Percentiles rank a stretch among this genome's conserved stretches.
Evolutionary conservation across 345 rosid species (phyloP).

Genomic region (Clausena lansium): DNA sequence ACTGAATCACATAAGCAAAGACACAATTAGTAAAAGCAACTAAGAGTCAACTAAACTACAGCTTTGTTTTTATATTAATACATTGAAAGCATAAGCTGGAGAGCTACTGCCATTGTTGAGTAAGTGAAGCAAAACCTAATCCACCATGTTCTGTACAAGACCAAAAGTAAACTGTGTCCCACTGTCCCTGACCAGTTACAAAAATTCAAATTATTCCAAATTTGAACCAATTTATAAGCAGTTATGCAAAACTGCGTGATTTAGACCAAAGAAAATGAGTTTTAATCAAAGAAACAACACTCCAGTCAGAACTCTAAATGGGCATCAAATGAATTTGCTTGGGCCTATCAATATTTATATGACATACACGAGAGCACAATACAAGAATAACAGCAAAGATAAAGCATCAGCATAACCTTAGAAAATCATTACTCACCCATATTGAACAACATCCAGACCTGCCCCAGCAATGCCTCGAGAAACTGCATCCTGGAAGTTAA

Average conservation of each 20-base stretch:
- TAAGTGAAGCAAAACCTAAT: background rate
- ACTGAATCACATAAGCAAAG: conserved; percentile 1
- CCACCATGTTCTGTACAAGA: background rate
- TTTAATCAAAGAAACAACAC: background rate
- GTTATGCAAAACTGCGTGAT: background rate
- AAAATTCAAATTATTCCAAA: background rate
- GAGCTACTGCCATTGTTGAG: no score
- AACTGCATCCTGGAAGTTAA: conserved; percentile 74
- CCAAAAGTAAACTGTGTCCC: background rate
- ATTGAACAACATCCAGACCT: conserved; percentile 80
- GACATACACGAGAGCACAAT: background rate
- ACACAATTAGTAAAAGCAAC: background rate
- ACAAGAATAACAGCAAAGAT: background rate
- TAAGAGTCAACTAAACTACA: background rate
- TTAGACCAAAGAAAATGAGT: background rate
- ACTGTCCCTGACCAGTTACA: background rate
- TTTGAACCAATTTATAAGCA: background rate
- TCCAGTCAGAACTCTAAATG: background rate
- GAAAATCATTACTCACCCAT: conserved; percentile 59
- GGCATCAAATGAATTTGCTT: background rate
- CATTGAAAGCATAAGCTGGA: background rate
- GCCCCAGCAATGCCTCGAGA: conserved; percentile 73
- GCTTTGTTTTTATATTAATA: background rate
- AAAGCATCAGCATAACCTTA: conserved; percentile 1
- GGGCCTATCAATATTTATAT: background rate